phyloP scores from a whole-genome alignment of 225 moss, liverwort and hornwort species.

The Physcomitrellopsis africana region DNA sequence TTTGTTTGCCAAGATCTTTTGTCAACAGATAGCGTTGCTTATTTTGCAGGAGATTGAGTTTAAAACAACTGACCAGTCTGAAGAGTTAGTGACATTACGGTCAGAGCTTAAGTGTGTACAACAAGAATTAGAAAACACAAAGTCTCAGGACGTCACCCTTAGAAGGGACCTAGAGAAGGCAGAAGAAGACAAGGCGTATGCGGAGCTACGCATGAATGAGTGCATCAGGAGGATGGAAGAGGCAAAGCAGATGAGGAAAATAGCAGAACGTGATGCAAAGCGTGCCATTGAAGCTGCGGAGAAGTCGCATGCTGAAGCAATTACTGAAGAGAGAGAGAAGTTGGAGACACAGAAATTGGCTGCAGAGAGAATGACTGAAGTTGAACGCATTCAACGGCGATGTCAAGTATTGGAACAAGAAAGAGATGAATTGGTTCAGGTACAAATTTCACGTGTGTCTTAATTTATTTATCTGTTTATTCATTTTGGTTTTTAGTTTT shows the following conservation, averaged over 20 bases:
- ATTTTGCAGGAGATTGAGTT: slow-evolving; percentile 70
- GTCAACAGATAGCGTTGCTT: background rate
- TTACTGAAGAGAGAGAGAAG: slow-evolving; percentile 58
- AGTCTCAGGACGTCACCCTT: slow-evolving; percentile 42
- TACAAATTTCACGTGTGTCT: slow-evolving; percentile 7
- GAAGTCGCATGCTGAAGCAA: slow-evolving; percentile 68
- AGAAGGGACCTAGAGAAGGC: slow-evolving; percentile 67
- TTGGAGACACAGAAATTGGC: slow-evolving; percentile 80
- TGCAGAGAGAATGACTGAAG: slow-evolving; percentile 60
- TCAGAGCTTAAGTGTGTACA: slow-evolving; percentile 57
- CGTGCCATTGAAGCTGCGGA: slow-evolving; percentile 71
- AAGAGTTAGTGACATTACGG: slow-evolving; percentile 55
- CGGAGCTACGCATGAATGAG: slow-evolving; percentile 57
- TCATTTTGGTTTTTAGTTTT: background rate
- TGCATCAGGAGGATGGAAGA: slow-evolving; percentile 58
- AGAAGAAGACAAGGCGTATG: slow-evolving; percentile 53
- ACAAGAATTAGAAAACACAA: slow-evolving; percentile 52
- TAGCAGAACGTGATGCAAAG: slow-evolving; percentile 58
- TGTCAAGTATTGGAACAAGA: slow-evolving; percentile 63
- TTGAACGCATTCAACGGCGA: slow-evolving; percentile 62
- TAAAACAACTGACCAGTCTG: slow-evolving; percentile 54
- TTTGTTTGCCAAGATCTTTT: background rate
- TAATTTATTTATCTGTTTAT: background rate
- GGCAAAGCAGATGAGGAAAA: slow-evolving; percentile 58
- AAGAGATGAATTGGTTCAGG: slow-evolving; percentile 61